Evolutionary conservation across 2,329 filamentous ascomycete genomes (phyloP).

Genomic region (Didymella arachidicola): DNA sequence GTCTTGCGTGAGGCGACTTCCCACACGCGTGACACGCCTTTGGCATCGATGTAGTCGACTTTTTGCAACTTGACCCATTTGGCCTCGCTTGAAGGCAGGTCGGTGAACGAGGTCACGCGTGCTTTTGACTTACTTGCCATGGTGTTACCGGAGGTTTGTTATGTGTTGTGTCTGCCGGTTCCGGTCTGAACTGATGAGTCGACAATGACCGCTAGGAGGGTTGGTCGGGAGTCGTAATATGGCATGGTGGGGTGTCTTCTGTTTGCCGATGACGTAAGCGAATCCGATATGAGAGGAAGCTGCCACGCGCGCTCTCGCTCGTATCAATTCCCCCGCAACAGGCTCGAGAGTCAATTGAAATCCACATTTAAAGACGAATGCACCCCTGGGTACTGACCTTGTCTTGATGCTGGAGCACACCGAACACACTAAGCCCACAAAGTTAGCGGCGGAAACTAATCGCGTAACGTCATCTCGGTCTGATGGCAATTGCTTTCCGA

Average conservation of each 20-base stretch:
- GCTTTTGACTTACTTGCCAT: slow-evolving; percentile 26
- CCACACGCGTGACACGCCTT: slow-evolving; percentile 67
- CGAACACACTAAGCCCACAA: background rate
- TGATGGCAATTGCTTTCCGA: slow-evolving; percentile 6
- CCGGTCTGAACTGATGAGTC: background rate
- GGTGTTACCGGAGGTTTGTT: background rate
- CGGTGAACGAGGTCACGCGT: slow-evolving; percentile 31
- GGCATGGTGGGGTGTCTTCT: slow-evolving; percentile 15
- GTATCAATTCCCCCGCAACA: background rate
- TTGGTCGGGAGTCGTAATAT: slow-evolving; percentile 9
- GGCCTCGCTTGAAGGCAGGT: slow-evolving; percentile 34
- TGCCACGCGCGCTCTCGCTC: background rate
- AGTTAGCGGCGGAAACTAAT: slow-evolving; percentile 20
- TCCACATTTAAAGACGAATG: background rate
- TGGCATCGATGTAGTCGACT: slow-evolving; percentile 66
- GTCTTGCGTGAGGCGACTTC: slow-evolving; percentile 74
- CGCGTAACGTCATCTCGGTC: slow-evolving; percentile 15
- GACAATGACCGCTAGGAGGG: background rate
- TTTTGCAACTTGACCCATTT: slow-evolving; percentile 48
- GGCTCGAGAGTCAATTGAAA: background rate
- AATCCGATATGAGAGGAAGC: background rate
- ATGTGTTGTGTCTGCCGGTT: background rate
- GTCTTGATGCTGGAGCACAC: background rate
- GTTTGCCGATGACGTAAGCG: slow-evolving; percentile 20
- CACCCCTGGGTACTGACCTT: no score